Conservation (phyloP, 495 filamentous ascomycete genomes). For the Penicillium chermesinum region DNA sequence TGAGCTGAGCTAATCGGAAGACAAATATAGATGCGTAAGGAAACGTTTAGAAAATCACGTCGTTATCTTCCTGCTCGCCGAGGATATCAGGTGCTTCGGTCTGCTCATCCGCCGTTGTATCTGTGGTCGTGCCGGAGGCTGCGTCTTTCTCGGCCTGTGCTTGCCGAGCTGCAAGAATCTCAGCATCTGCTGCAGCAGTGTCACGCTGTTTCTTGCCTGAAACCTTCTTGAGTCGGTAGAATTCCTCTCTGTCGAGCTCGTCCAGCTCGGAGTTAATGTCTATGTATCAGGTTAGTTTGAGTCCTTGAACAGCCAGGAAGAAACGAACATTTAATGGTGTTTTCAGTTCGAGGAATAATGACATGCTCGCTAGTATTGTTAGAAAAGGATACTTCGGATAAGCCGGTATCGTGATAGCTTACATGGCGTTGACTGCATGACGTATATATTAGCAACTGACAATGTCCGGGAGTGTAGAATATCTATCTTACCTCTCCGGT, state of each 20-base stretch:
- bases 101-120: slow-evolving; percentile 30
- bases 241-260: slow-evolving; percentile 96
- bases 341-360: slow-evolving; percentile 96
- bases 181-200: slow-evolving; percentile 64
- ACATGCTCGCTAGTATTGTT: slow-evolving; percentile 66
- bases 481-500: slow-evolving; percentile 68
- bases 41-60: slow-evolving; percentile 79
- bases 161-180: slow-evolving; percentile 58
- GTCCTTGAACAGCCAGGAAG: neutral
- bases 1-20: slow-evolving; percentile 8
- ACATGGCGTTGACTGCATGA: slow-evolving; percentile 84
- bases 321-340: slow-evolving; percentile 88
- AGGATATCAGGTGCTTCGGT: slow-evolving; percentile 61
- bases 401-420: slow-evolving; percentile 26
- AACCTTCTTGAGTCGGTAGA: slow-evolving; percentile 97
- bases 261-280: slow-evolving; percentile 99
- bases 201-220: slow-evolving; percentile 93
- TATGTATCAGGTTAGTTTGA: slow-evolving; percentile 27
- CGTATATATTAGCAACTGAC: slow-evolving; percentile 20
- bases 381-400: slow-evolving; percentile 1
- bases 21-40: slow-evolving; percentile 5
- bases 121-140: slow-evolving; percentile 18
- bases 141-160: slow-evolving; percentile 36
- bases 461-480: neutral
- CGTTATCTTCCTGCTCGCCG: slow-evolving; percentile 81